Base-by-base conservation (phyloP, 306 rosid species). In the Cucurbita argyrosperma region DNA sequence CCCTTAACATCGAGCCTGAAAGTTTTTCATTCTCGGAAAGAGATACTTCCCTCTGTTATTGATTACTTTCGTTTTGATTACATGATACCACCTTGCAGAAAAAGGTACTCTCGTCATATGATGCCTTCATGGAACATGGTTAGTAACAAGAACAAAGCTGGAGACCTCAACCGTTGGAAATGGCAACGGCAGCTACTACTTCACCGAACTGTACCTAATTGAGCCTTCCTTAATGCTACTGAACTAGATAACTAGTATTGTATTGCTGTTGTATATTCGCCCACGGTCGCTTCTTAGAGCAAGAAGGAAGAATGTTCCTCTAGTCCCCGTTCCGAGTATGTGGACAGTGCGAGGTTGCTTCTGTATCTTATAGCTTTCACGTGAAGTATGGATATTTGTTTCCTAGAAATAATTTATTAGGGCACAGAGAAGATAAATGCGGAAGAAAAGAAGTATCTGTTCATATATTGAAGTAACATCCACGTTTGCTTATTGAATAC, bases 81-180 rank as follows among this genome's bases (percentile, higher is more conserved):
- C 35, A 47, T 47, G 42, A 45, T 46, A 68, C 21, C 5, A 5
- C 14, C 7, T 26, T 81, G 77, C 93, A 92, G 96, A 87, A 84
- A 80, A 87, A 42, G 83, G 73, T 88, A 80, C 96, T 92, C 26
- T 86, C 96, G 50, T 87, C 96, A 15, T 80, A 87, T 35, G 92
- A 85, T 69, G 78, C 71, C 43, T 90, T 84, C 40, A 64, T 52
- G 0, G 91, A 82, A 74, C 37, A 81, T 58, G 74, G 65, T 66
- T 69, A 79, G 51, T 74, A 77, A 61, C 46, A 46, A 81, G 59
- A 73, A 66, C 43, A 69, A 53, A 43, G 79, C 68, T 68, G 19
- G 21, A 47, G 21, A 10, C 0, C 12, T 47, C 12, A 19, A 4
- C 38, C 13, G 42, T 23, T 46, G 56, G 40, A 42, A n/a, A 65